Base-by-base conservation (phyloP, 2,329 filamentous ascomycete genomes). In the Fusarium lateritium region DNA sequence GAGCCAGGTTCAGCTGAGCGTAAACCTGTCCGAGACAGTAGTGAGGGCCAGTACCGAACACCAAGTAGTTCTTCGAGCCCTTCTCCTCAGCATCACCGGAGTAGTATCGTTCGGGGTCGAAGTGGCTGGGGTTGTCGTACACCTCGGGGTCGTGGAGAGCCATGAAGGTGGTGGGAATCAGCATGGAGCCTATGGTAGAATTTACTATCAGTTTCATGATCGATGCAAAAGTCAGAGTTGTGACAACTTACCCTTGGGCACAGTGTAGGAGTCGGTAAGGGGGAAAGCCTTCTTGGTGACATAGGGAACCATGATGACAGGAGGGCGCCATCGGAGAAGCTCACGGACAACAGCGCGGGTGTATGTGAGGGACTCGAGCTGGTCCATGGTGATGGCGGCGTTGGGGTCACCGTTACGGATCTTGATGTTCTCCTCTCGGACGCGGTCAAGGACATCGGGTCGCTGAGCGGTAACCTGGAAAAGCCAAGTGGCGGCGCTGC, bases 281-380 rank as follows among this genome's bases (percentile, higher is more conserved):
- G 94, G 94, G 87, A 98, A 99, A 57, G 92, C 84, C 85, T 97
- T 97, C 91, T 98, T 98, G 70, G 91, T 93, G 66, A 94, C 80
- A 81, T 98, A 98, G 34, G 96, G 96, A 51, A 98, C 93, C 94
- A 99, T 97, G 80, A 98, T 88, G 76, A 99, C 96, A 58, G 96
- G 96, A 69, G 96, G 96, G 58, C 95, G 92, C 85, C 97, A 98
- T 77, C 96, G 93, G 70, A 97, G 88, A 61, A 94, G 91, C 83
- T 97, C 94, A 74, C 92, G 94, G 71, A 98, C 92, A 43, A 97
- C 93, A 40, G 94, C 95, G 62, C 94, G 92, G 43, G 96, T 98
- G 81, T 97, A 98, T 15, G 89, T 88, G 86, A 98, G 89, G 53
- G 91, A 90, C 77, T 98, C 96, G 46, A 98, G 88, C 81, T 96